Percentiles rank a stretch among this genome's conserved stretches.
Conservation (phyloP, 1,284 basidiomycete species). For the Coniferiporia sulphurascens region DNA sequence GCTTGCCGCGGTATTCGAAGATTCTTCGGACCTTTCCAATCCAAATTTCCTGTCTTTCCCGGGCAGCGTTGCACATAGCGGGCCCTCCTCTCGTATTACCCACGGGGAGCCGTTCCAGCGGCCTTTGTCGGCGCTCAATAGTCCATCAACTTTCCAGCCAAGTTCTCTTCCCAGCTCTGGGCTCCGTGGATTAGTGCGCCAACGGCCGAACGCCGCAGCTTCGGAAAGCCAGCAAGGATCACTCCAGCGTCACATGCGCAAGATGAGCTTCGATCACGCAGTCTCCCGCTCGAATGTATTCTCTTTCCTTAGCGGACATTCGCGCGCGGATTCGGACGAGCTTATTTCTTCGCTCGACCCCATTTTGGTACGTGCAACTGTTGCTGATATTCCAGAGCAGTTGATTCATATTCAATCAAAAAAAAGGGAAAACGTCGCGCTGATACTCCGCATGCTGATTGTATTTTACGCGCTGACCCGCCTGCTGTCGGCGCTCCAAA, state of each 20-base stretch:
- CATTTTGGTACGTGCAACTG: conserved; percentile 14
- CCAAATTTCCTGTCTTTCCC: conserved; percentile 1
- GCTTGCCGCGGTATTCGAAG: conserved; percentile 54
- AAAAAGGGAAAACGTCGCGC: conserved; percentile 58
- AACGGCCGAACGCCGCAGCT: conserved; percentile 34
- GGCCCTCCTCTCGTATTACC: conserved; percentile 28
- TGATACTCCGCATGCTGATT: conserved; percentile 68
- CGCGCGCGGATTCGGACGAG: conserved; percentile 7
- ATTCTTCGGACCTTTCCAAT: conserved; percentile 27
- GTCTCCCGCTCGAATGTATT: conserved; percentile 64
- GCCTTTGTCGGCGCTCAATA: conserved; percentile 42
- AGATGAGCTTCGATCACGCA: conserved; percentile 91
- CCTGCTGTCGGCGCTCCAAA: conserved; percentile 44
- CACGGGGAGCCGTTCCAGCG: conserved; percentile 35
- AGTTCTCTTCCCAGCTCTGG: conserved; percentile 65
- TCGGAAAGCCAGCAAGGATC: conserved; percentile 39
- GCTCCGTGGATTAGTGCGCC: conserved; percentile 45
- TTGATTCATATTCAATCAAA: neutral
- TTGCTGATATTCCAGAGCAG: neutral
- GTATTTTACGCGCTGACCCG: conserved; percentile 70
- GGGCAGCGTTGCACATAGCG: conserved; percentile 4
- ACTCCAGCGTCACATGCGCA: conserved; percentile 67
- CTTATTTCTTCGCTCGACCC: conserved; percentile 10
- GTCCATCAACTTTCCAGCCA: conserved; percentile 50
- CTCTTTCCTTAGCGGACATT: conserved; percentile 43